Conservation (phyloP, 345 rosid genomes). For the Iberis pinnata region DNA sequence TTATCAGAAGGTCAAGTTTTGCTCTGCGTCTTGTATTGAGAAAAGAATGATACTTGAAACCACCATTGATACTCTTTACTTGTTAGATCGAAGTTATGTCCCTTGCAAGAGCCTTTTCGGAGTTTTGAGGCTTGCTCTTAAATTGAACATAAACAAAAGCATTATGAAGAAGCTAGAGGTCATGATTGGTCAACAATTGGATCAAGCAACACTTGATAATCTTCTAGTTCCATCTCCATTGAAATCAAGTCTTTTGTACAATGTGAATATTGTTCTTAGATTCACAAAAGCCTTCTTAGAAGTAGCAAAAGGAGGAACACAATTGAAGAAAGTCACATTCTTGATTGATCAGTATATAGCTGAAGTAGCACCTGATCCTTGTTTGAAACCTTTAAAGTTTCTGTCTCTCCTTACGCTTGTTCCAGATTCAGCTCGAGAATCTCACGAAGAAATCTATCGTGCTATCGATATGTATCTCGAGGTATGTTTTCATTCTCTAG, state of each 20-base stretch:
- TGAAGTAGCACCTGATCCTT: conserved; percentile 94
- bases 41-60: conserved; percentile 46
- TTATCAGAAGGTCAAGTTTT: conserved; percentile 69
- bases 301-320: conserved; percentile 28
- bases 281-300: conserved; percentile 53
- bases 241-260: conserved; percentile 48
- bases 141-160: conserved; percentile 40
- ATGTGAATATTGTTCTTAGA: conserved; percentile 66
- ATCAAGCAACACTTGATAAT: conserved; percentile 74
- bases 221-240: conserved; percentile 71
- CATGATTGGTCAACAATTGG: conserved; percentile 74
- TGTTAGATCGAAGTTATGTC: conserved; percentile 49
- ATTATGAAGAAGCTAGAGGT: conserved; percentile 55
- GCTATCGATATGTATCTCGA: conserved; percentile 75
- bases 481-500: conserved; percentile 39
- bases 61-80: conserved; percentile 44
- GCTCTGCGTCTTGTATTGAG: conserved; percentile 34
- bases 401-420: conserved; percentile 47
- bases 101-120: conserved; percentile 72
- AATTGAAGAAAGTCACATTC: conserved; percentile 49
- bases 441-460: conserved; percentile 52
- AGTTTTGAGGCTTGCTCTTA: conserved; percentile 47
- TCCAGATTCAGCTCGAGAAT: conserved; percentile 68
- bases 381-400: conserved; percentile 62
- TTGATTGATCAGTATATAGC: conserved; percentile 74